Evolutionary conservation across 495 filamentous ascomycete genomes (phyloP).

Genomic region (Podospora conica): DNA sequence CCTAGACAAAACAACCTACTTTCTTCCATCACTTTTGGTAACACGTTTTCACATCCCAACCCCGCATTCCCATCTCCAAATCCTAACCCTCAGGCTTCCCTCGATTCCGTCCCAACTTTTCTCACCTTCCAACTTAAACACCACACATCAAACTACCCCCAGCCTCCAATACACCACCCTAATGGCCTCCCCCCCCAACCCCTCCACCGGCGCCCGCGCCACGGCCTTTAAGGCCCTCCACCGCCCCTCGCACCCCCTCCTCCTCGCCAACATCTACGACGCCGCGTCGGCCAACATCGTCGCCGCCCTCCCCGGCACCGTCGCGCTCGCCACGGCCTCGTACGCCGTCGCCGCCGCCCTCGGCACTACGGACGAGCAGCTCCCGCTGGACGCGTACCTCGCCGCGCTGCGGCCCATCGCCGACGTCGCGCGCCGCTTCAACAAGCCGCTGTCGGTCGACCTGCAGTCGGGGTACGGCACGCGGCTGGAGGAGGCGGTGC

Average conservation of each 20-base stretch:
- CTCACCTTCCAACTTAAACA: background rate
- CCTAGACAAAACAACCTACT: no score
- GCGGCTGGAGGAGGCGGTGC: slow-evolving; percentile 32
- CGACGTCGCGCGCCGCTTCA: slow-evolving; percentile 19
- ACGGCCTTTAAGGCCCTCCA: slow-evolving; percentile 40
- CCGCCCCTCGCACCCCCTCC: slow-evolving; percentile 39
- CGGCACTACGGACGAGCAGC: slow-evolving; percentile 37
- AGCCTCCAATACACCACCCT: background rate
- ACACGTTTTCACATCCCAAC: no score
- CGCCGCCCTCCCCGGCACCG: slow-evolving; percentile 34
- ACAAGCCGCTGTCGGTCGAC: slow-evolving; percentile 44
- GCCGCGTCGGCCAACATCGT: slow-evolving; percentile 38
- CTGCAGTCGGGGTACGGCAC: slow-evolving; percentile 50
- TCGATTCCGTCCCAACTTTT: no score
- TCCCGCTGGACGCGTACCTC: slow-evolving; percentile 36
- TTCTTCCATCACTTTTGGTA: no score
- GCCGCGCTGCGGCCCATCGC: slow-evolving; percentile 25
- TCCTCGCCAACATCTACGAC: slow-evolving; percentile 51
- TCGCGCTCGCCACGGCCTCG: slow-evolving; percentile 50
- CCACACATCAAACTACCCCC: background rate
- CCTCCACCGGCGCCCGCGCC: background rate
- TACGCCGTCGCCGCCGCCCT: slow-evolving; percentile 42
- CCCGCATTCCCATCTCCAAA: no score
- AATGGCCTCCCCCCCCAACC: background rate
- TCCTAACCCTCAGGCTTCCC: no score